Evolutionary conservation across 768 basidiomycete species (phyloP).

Genomic region (Imleria badia): DNA sequence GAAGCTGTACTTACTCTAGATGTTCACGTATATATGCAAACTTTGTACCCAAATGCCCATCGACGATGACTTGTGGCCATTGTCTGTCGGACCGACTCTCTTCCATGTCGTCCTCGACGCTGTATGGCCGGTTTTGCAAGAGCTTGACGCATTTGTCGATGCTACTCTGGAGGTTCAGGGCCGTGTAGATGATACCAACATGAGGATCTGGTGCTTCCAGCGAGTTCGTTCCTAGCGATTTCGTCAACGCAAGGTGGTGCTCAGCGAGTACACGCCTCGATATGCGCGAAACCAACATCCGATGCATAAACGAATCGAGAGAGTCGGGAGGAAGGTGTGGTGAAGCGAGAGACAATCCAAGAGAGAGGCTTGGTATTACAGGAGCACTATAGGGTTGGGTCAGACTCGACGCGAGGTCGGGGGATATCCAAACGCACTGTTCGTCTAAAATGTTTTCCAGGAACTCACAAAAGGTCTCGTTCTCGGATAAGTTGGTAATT

Average conservation of each 20-base stretch:
- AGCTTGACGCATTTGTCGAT: conserved; percentile 67
- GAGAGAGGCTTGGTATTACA: conserved; percentile 77
- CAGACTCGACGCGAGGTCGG: neutral
- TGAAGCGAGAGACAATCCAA: conserved; percentile 84
- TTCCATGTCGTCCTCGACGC: conserved; percentile 40
- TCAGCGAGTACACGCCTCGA: conserved; percentile 87
- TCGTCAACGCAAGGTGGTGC: conserved; percentile 83
- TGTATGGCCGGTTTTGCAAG: conserved; percentile 48
- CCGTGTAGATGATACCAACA: conserved; percentile 85
- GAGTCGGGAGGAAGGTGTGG: conserved; percentile 74
- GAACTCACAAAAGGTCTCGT: conserved; percentile 77
- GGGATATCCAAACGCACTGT: conserved; percentile 56
- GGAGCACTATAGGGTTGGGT: conserved; percentile 50
- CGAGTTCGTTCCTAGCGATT: conserved; percentile 41
- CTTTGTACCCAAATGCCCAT: conserved; percentile 66
- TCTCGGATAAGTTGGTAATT: conserved; percentile 71
- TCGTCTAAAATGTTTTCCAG: conserved; percentile 61
- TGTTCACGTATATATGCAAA: conserved; percentile 89
- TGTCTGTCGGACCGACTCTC: conserved; percentile 28
- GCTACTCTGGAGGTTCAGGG: conserved; percentile 64
- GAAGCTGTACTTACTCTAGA: conserved; percentile 57
- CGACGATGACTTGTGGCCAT: conserved; percentile 68
- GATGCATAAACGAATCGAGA: conserved; percentile 83
- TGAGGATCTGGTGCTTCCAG: conserved; percentile 50
- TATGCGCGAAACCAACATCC: conserved; percentile 90